Evolutionary conservation across 495 filamentous ascomycete genomes (phyloP).

Genomic region (Annulohypoxylon stygium): DNA sequence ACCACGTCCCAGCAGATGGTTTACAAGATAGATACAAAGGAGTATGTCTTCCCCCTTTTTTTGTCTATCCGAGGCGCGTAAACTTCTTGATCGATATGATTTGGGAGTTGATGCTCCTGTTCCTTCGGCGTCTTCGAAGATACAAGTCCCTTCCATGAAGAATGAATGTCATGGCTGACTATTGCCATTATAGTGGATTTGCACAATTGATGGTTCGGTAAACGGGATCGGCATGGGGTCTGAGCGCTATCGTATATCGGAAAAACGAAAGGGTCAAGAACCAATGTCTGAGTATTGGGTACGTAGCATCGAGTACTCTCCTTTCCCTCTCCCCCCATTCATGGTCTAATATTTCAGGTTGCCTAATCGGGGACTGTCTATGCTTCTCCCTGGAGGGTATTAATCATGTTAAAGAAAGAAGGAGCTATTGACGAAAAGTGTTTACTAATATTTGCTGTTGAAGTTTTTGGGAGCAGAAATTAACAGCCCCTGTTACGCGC

Average conservation of each 20-base stretch:
- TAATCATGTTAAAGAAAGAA: neutral
- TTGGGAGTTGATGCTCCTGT: neutral
- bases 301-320: conserved; percentile 3
- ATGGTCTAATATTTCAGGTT: neutral
- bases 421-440: neutral
- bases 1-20: conserved; percentile 23
- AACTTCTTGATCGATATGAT: neutral
- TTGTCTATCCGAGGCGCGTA: too few relatives aligned
- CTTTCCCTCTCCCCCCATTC: neutral
- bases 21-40: conserved; percentile 21
- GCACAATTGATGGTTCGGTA: conserved; percentile 27
- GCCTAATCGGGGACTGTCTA: too few relatives aligned
- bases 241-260: conserved; percentile 28
- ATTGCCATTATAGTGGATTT: conserved; percentile 20
- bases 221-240: conserved; percentile 28
- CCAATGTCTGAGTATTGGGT: conserved; percentile 26
- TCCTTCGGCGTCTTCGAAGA: neutral
- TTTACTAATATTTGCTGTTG: neutral
- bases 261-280: neutral
- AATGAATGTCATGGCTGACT: neutral
- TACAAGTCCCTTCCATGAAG: neutral
- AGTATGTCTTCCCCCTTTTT: neutral
- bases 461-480: conserved; percentile 46
- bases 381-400: neutral
- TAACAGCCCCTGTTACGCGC: conserved; percentile 29